Base-by-base conservation (phyloP, 441 rosid species). In the Croton setiger region DNA sequence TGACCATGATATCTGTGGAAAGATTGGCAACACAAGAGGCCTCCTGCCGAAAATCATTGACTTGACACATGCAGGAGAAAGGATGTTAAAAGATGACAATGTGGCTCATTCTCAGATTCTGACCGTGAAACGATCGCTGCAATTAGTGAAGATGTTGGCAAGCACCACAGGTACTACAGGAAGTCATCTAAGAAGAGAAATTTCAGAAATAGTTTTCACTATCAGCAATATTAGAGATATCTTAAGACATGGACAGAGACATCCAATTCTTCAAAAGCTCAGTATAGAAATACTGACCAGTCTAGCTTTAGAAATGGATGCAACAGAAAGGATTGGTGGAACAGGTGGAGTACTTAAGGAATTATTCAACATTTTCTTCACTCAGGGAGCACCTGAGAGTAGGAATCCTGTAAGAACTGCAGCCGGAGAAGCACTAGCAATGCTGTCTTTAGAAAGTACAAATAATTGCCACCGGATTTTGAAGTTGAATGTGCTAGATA, bases 351-450 rank as follows among this genome's bases (percentile, higher is more conserved):
- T 92, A 43, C 84, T 92, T 4, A 89, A 84, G 79, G 97, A 90
- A 75, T 59, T 92, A 49, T 76, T 88, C 79, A 85, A 85, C 78
- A 88, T 93, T 72, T 92, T 94, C 80, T 87, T 88, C 69, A 71
- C 77, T 31, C 71, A 81, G n/a, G 77, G 68, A 60, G 66, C 60
- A 20, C 80, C 81, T 4, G 81, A 75, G 70, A 63, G 60, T 74
- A 88, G 74, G 67, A 82, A 73, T 51, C 76, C 69, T 45, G 97
- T 83, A 21, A 81, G 87, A 58, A 76, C 73, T 45, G 93, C 91
- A 4, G 91, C 97, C n/a, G 98, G 98, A 39, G 96, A 88, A 77
- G 96, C 98, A 7, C 79, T 94, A 53, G 91, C 93, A 7, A 90
- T 94, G 97, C 77, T 94, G 71, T 87, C 87, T 23, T 76, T 87